Base-by-base conservation (phyloP, 2,329 filamentous ascomycete genomes). In the Aspergillus viridinutans region DNA sequence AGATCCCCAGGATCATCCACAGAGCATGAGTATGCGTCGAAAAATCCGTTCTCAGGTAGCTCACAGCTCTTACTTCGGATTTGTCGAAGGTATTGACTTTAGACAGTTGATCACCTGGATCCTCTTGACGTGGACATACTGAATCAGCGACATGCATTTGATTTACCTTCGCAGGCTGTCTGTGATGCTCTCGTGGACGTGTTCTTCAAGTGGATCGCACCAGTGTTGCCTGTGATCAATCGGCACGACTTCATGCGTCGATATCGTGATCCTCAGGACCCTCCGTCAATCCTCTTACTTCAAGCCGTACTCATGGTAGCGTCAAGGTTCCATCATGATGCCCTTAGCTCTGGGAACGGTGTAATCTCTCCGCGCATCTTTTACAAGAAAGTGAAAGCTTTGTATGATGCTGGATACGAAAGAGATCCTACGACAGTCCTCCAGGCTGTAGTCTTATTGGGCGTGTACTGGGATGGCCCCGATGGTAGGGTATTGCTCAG, bases 391-490 rank as follows among this genome's bases (percentile, higher is more conserved):
- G 45, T 54, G 2, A 61, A 61, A 23, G 59, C 59, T 3, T n/a
- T 61, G 3, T 61, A 61, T 50, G 54, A 61, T 32, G 53, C 59
- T 23, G 59, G 57, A 0, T 61, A 61, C 43, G 59, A 61, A 17
- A 45, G 29, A 6, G 23, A 59, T 20, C 9, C 23, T 14, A 51
- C 54, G 3, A 47, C 40, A 12, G 28, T 59, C 23, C 5, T 61
- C 2, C 59, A 61, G 40, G 54, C 59, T 25, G 57, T 59, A 17
- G 50, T 53, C 4, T 26, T 61, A 38, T 17, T 61, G 38, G 57
- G 59, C 8, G 26, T 54, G 8, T 61, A 59, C 25, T 61, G 59
- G 59, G 56, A 61, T 50, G 59, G 59, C 1, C 59, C 54, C 4
- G 59, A 61, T 51, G 58, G 58, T 60, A 56, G 43, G 38, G 52